Base-by-base conservation (phyloP, 306 rosid species). In the Lathyrus aphaca region DNA sequence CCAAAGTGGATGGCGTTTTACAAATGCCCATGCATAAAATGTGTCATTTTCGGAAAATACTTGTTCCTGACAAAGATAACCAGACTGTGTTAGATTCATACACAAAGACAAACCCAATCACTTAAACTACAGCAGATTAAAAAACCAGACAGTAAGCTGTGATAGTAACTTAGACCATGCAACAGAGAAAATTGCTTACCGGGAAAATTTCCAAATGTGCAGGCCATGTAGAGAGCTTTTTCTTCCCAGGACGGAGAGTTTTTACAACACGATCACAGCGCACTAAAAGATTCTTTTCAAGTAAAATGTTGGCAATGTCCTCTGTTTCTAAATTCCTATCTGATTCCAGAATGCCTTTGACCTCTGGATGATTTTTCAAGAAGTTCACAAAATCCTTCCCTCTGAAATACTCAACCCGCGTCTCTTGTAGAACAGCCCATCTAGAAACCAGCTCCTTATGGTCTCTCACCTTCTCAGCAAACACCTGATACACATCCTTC, bases 341-440 rank as follows among this genome's bases (percentile, higher is more conserved):
- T 1, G 83, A 82, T 78, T 87, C 96, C 48, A 95, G 80, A 69
- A 87, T 78, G 71, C 87, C 97, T 84, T 95, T 95, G 58, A 89
- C 54, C 70, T 89, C 96, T 1, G 92, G 87, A 81, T 95, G 91
- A 79, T 77, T 89, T 81, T 88, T 87, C 85, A 95, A 75, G 77
- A 91, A 89, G 71, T 76, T 82, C 54, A 56, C 89, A 60, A 95
- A 95, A 82, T 95, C 96, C 85, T 95, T 95, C 80, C 99, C 99
- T 82, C 97, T 80, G 64, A 95, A 91, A 70, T 95, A 91, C 76
- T 95, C 97, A 4, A 95, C 97, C 2, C 97, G 94, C 0, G 98
- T 90, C 87, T 94, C 99, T 83, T 89, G 97, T 72, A 95, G 79
- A 81, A 91, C 92, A 79, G 97, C 97, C 96, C 99, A 95, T 78